These are phyloP conservation scores for Juncus inflexus DNA, from an alignment of 176 grass and related monocot genomes.

Conservation along the genomic window DNA sequence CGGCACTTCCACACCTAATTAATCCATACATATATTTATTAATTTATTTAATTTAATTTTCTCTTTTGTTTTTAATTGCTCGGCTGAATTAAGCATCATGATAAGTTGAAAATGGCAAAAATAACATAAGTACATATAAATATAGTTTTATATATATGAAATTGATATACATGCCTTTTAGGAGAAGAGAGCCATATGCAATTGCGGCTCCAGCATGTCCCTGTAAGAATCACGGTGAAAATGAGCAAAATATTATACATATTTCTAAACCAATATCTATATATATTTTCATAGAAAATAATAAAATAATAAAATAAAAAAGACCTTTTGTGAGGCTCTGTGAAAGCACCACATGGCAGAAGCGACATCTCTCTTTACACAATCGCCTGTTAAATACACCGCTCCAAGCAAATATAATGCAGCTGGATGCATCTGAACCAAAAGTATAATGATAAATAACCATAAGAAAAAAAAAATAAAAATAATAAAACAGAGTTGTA, in stretches of 20 bases:
- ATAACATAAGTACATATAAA: too few relatives aligned
- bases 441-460: too few relatives aligned
- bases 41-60: background rate
- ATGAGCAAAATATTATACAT: background rate
- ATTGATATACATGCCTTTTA: slow-evolving; percentile 56
- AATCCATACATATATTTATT: slow-evolving; percentile 4
- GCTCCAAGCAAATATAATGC: slow-evolving; percentile 93
- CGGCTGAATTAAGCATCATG: too few relatives aligned
- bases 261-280: background rate
- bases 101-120: too few relatives aligned
- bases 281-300: background rate
- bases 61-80: too few relatives aligned
- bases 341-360: slow-evolving; percentile 96
- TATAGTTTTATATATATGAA: background rate
- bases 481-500: too few relatives aligned
- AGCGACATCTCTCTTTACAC: slow-evolving; percentile 79
- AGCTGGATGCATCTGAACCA: slow-evolving; percentile 81
- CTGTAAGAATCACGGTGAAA: slow-evolving; percentile 28
- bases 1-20: slow-evolving; percentile 65
- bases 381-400: slow-evolving; percentile 89
- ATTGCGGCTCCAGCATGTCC: slow-evolving; percentile 91
- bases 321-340: slow-evolving; percentile 87
- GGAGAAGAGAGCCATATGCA: slow-evolving; percentile 87
- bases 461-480: slow-evolving; percentile 16
- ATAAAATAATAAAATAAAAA: slow-evolving; percentile 8